Base-by-base conservation (phyloP, 768 basidiomycete genomes). In the Nevesoporus exiguus region DNA sequence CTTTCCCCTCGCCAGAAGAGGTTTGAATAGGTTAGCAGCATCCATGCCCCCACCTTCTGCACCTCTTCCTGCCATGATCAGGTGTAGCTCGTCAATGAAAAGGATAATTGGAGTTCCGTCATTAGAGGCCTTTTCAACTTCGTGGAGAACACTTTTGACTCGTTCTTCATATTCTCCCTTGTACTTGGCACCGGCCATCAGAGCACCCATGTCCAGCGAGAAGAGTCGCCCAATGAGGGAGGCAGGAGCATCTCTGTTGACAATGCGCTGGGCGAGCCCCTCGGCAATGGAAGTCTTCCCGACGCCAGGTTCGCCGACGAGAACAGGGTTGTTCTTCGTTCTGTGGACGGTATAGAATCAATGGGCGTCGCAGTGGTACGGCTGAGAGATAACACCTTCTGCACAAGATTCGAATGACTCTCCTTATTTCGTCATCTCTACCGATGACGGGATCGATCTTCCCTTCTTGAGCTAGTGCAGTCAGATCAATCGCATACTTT, bases 91-190 rank as follows among this genome's bases (percentile, higher is more conserved):
- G 62, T 99, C 95, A 60, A 98, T 84, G 78, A 98, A 98, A 34
- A 99, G 82, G 57, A 98, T 92, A 62, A 98, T 80, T 17, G 85
- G 83, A 6, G 80, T 80, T 39, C 90, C 86, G 27, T 90, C 84
- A 24, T 88, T 84, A 0, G 85, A 76, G 0, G 88, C 81, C 72
- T 95, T 94, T 71, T 98, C 95, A 57, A 98, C 86, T 73, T 98
- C 96, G 69, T 87, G 85, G 52, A 99, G 73, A 51, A 98, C 92
- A 11, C 86, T 75, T 69, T 97, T 98, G 74, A 98, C 85, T 37
- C 95, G 88, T 68, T 98, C 95, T 73, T 98, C 95, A 71, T 94
- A 99, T 73, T 98, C 93, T 46, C 88, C 96, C 67, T 94, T 95
- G 76, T 93, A 94, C 68, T 88, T 88, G 19, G 89, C 89, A 37